A percentile compares a stretch with the other conserved stretches of the same genome.
phyloP scores from a whole-genome alignment of 768 basidiomycete genomes.

The Leccinum ochraceum region DNA sequence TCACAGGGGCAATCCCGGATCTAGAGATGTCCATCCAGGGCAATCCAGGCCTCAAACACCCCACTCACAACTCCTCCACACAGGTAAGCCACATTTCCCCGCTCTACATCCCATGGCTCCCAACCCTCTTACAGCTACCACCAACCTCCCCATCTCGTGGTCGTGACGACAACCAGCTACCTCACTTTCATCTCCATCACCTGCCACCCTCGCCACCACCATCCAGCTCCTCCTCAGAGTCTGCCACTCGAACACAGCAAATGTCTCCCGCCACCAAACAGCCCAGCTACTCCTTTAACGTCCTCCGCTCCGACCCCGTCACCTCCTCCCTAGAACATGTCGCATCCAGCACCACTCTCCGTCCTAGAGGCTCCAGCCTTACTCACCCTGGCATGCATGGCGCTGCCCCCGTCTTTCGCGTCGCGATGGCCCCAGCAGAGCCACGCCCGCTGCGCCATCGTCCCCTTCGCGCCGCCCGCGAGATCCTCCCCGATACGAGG shows the following conservation, averaged over 20 bases:
- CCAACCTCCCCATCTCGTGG: conserved; percentile 1
- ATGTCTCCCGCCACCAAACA: conserved; percentile 16
- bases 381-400: conserved; percentile 33
- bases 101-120: conserved; percentile 4
- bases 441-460: conserved; percentile 21
- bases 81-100: conserved; percentile 14
- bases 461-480: conserved; percentile 21
- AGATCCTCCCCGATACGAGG: conserved; percentile 27
- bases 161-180: background rate
- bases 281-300: conserved; percentile 41
- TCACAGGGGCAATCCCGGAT: conserved; percentile 10
- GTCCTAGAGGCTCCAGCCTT: conserved; percentile 28
- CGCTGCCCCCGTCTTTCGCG: conserved; percentile 39
- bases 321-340: conserved; percentile 45
- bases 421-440: conserved; percentile 32
- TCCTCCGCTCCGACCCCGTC: conserved; percentile 45
- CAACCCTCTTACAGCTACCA: background rate
- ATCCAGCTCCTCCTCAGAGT: conserved; percentile 32
- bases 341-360: conserved; percentile 42
- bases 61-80: background rate
- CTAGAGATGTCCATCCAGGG: conserved; percentile 27
- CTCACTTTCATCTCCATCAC: conserved; percentile 13
- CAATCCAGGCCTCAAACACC: conserved; percentile 2
- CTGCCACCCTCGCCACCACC: conserved; percentile 27
- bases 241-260: conserved; percentile 20